Evolutionary conservation across 345 rosid species (phyloP).

Genomic region (Streptanthus diversifolius): DNA sequence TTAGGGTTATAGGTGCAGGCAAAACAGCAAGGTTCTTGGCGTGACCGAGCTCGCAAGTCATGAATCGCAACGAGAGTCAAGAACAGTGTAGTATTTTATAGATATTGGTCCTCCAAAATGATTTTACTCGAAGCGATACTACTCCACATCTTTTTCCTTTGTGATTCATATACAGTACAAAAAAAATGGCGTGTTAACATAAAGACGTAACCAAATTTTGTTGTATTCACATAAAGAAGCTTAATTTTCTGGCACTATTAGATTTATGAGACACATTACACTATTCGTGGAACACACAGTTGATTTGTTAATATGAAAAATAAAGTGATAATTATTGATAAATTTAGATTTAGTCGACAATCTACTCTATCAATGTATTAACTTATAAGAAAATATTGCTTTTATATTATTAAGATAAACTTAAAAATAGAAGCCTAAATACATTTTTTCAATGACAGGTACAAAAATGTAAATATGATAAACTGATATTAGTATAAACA

Average conservation of each 20-base stretch:
- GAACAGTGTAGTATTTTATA: background rate
- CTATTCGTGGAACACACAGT: background rate
- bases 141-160: background rate
- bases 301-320: background rate
- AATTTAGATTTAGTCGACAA: no score
- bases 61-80: constrained; percentile 21
- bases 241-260: background rate
- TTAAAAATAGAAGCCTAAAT: background rate
- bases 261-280: background rate
- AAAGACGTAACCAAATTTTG: no score
- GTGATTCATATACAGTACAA: background rate
- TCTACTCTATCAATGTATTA: no score
- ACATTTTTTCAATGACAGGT: background rate
- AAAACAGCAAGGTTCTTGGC: constrained; percentile 96
- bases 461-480: background rate
- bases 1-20: constrained; percentile 61
- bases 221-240: background rate
- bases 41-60: constrained; percentile 78
- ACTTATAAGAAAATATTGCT: no score
- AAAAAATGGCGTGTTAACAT: no score
- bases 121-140: background rate
- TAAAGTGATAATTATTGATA: no score
- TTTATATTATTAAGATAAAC: background rate
- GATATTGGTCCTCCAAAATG: background rate
- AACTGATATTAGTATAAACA: background rate